Evolutionary conservation across 1,139 yeast genomes (phyloP), one percentile per base, ranked within the genome.

Genomic region (Pichia sp.): DNA sequence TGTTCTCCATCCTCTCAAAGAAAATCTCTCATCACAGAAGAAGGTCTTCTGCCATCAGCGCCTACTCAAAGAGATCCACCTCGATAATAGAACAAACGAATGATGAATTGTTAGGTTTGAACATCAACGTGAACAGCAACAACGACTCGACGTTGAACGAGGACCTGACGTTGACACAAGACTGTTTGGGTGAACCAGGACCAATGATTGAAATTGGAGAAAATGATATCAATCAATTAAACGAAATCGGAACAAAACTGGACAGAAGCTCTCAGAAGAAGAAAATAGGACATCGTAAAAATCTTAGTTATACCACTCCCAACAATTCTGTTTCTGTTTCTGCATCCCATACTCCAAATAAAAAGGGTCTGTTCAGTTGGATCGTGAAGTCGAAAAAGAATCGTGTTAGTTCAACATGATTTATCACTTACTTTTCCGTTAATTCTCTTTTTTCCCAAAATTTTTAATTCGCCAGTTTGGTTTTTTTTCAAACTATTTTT

Each of bases 151-250:
- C 66, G 1, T 49, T 64, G 22, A 52, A 49, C 39, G 64, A 60
- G 43, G 66, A 63, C 42, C 46, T 53, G 13, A 60, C 67, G 9
- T 34, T 64, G 36, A 63, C 63, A 4, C 62, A 59, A 23, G 62
- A 60, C 16, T 42, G 40, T 16, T 26, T 60, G 18, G 68, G 68
- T 40, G 66, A 65, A 48, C 68, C 68, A 2, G 68, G 68, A 16
- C 67, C 68, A 19, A 65, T 65, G 61, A 51, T 64, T 40, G 60
- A 60, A 44, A 48, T 55, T n/a, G 26, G 36, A 22, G 41, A 47
- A 13, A 45, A 39, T 37, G 49, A 49, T 44, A 39, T 42, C 12
- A 49, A 47, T 25, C 22, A 30, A 42, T 41, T 46, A 16, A 25
- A 43, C 36, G 23, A 13, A 28, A 43, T 37, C 37, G 36, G 26